phyloP scores from a whole-genome alignment of 2,329 filamentous ascomycete genomes.

The Eutypella sp. region DNA sequence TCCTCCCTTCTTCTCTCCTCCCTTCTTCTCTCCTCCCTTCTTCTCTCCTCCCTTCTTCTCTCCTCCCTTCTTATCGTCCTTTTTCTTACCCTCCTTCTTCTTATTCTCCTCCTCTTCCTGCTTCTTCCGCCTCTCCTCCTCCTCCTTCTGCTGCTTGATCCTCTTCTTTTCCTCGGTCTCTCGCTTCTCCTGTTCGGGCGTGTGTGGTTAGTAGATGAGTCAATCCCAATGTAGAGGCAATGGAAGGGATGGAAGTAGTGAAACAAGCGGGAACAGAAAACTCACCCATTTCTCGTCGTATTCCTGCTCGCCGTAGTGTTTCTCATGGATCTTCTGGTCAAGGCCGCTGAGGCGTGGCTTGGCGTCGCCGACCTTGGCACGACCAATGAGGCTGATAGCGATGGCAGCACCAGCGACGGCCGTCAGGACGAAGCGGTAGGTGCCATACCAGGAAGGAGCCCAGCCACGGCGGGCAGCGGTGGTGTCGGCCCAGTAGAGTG shows the following conservation, averaged over 20 bases:
- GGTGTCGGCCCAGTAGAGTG: slow-evolving; percentile 80
- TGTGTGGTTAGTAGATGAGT: slow-evolving; percentile 2
- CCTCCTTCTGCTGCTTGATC: slow-evolving; percentile 7
- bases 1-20: slow-evolving; percentile 20
- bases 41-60: slow-evolving; percentile 8
- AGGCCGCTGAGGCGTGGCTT: slow-evolving; percentile 32
- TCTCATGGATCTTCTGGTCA: slow-evolving; percentile 31
- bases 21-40: slow-evolving; percentile 16
- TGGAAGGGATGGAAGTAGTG: not conserved
- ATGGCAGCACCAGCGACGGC: slow-evolving; percentile 83
- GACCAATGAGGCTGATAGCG: slow-evolving; percentile 72
- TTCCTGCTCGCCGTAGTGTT: slow-evolving; percentile 26
- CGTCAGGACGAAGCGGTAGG: slow-evolving; percentile 88
- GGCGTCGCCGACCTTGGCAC: slow-evolving; percentile 63
- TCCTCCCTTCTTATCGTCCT: slow-evolving; percentile 17
- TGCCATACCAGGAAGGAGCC: slow-evolving; percentile 80
- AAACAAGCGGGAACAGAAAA: not conserved
- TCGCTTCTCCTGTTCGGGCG: slow-evolving; percentile 23
- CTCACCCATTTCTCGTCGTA: slow-evolving; percentile 38
- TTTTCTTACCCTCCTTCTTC: slow-evolving; percentile 27
- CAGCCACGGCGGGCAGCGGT: slow-evolving; percentile 69
- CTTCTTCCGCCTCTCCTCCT: slow-evolving; percentile 22
- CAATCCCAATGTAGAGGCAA: slow-evolving; percentile 1
- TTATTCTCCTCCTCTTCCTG: slow-evolving; percentile 30
- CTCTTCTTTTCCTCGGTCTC: slow-evolving; percentile 21